Percentiles rank a stretch among this genome's conserved stretches.
These are phyloP conservation scores for Kalmanozyma brasiliensis DNA, from an alignment of 1,284 basidiomycete genomes.

Conservation along the genomic window DNA sequence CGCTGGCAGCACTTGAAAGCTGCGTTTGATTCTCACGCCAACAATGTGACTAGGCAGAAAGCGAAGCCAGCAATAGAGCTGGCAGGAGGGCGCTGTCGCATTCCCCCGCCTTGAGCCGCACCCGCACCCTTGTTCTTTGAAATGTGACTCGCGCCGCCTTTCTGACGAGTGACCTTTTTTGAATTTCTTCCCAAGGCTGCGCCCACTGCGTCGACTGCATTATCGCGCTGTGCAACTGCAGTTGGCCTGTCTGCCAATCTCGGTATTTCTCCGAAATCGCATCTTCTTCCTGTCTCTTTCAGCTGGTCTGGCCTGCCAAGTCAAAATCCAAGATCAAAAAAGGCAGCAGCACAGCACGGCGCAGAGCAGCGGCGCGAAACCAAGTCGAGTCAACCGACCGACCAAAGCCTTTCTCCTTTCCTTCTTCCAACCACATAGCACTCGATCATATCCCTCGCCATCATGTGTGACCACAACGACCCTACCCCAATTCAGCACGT, in stretches of 20 bases:
- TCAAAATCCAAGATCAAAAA: not conserved
- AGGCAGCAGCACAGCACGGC: not conserved
- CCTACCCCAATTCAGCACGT: constrained; percentile 49
- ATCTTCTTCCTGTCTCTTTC: not conserved
- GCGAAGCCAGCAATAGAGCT: too few species aligned
- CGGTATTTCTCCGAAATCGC: constrained; percentile 21
- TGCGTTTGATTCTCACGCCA: too few species aligned
- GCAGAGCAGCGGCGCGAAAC: not conserved
- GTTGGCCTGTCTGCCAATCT: not conserved
- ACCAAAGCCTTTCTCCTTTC: not conserved
- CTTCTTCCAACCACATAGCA: constrained; percentile 4
- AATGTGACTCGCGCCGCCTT: constrained; percentile 2
- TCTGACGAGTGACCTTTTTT: not conserved
- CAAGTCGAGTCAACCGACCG: constrained; percentile 4
- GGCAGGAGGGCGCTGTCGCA: too few species aligned
- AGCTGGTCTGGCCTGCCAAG: not conserved
- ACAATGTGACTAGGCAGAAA: too few species aligned
- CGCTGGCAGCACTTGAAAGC: too few species aligned
- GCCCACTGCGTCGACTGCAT: constrained; percentile 2
- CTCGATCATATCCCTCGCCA: constrained; percentile 1
- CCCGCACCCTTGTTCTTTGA: too few species aligned
- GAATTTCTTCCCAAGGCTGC: constrained; percentile 6
- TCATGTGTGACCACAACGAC: constrained; percentile 58
- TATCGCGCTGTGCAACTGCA: constrained; percentile 9
- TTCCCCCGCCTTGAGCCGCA: too few species aligned